Evolutionary conservation across 2,329 filamentous ascomycete species (phyloP).

Genomic region (Xylariales sp.): DNA sequence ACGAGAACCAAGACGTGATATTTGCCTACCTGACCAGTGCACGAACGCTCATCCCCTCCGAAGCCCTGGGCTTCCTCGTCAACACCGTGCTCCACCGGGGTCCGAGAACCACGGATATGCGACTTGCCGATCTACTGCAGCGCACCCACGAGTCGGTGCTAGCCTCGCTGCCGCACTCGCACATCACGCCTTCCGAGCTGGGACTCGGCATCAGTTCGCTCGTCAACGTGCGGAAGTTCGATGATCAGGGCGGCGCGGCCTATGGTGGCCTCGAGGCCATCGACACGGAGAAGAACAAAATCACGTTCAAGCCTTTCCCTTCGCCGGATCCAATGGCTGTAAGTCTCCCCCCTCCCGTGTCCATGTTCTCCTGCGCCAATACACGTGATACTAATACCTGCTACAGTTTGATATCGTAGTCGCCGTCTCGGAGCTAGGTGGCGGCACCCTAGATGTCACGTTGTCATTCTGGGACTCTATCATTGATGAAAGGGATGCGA

Average conservation of each 20-base stretch:
- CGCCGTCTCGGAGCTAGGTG: constrained; percentile 9
- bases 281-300: not conserved
- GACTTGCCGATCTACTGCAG: not conserved
- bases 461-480: constrained; percentile 10
- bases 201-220: constrained; percentile 3
- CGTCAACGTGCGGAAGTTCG: constrained; percentile 10
- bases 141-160: constrained; percentile 3
- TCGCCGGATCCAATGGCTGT: constrained; percentile 9
- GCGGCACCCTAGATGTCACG: constrained; percentile 7
- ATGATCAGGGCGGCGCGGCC: constrained; percentile 1
- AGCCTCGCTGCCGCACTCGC: constrained; percentile 6
- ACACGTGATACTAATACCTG: not conserved
- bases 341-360: not conserved
- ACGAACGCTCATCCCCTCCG: constrained; percentile 4
- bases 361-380: no score
- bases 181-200: constrained; percentile 7
- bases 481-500: constrained; percentile 4
- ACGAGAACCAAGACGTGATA: not conserved
- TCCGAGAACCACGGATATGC: not conserved
- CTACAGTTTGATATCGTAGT: constrained; percentile 10
- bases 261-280: not conserved
- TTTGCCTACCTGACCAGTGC: constrained; percentile 10
- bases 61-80: constrained; percentile 10
- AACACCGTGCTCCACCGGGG: constrained; percentile 9
- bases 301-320: constrained; percentile 5